Evolutionary conservation across 495 filamentous ascomycete species (phyloP).

Genomic region (Daldinia bambusicola): DNA sequence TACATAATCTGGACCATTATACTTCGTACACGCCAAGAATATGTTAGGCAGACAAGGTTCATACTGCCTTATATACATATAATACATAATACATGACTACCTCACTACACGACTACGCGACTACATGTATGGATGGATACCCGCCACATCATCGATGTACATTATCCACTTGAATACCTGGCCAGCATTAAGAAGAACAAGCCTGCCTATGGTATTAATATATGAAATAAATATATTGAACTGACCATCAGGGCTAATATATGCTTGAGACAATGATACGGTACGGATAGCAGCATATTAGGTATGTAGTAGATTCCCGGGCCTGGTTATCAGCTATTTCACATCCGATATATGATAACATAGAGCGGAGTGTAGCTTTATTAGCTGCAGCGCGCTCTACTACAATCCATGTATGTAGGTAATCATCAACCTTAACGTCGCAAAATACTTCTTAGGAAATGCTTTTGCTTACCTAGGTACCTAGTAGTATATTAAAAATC

Average conservation of each 20-base stretch:
- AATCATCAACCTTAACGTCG: neutral
- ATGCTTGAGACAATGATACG: neutral
- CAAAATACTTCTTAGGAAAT: neutral
- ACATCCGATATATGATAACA: neutral
- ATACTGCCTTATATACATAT: conserved; percentile 7
- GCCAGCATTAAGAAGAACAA: neutral
- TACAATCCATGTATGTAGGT: neutral
- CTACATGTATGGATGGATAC: conserved; percentile 13
- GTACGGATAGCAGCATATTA: conserved; percentile 29
- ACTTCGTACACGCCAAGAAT: conserved; percentile 4
- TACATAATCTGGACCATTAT: neutral
- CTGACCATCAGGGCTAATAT: neutral
- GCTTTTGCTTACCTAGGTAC: neutral
- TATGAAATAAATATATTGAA: neutral
- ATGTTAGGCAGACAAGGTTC: conserved; percentile 10
- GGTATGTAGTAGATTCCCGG: neutral
- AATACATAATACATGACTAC: neutral
- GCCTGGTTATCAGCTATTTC: neutral
- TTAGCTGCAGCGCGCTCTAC: neutral
- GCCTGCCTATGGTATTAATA: neutral
- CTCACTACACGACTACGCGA: too few species aligned
- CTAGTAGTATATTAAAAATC: neutral
- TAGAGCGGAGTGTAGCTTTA: neutral
- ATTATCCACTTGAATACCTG: conserved; percentile 13
- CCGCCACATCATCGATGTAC: conserved; percentile 14